A percentile compares a stretch with the other conserved stretches of the same genome.
Conservation (phyloP, 2,329 filamentous ascomycete genomes). For the Leptographium galeiforme region DNA sequence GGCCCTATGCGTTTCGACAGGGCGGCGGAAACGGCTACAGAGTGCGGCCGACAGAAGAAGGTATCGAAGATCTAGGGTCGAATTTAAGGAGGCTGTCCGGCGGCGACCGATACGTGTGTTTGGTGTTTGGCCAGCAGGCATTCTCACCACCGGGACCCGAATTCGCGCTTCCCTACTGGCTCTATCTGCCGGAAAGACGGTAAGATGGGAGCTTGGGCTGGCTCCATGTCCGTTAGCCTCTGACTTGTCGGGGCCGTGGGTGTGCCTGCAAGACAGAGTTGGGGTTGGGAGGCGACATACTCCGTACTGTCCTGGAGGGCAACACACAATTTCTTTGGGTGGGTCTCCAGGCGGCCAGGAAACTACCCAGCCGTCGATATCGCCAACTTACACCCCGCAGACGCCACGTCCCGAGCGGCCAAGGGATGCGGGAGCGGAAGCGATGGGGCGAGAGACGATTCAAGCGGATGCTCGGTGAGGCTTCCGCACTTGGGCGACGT, state of each 20-base stretch:
- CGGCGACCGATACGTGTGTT: slow-evolving; percentile 6
- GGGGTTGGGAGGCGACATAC: slow-evolving; percentile 3
- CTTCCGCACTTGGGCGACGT: background rate
- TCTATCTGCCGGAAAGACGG: slow-evolving; percentile 2
- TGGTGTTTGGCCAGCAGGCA: slow-evolving; percentile 6
- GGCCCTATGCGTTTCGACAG: background rate
- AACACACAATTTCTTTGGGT: slow-evolving; percentile 15
- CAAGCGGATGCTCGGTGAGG: background rate
- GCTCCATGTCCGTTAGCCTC: slow-evolving; percentile 5
- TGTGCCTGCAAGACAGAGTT: slow-evolving; percentile 4
- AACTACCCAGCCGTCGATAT: slow-evolving; percentile 21
- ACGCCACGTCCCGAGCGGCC: background rate
- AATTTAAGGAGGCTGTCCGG: slow-evolving; percentile 6
- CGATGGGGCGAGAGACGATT: background rate
- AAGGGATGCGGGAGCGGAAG: background rate
- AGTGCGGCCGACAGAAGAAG: background rate
- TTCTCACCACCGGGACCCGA: slow-evolving; percentile 3
- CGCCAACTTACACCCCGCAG: slow-evolving; percentile 14
- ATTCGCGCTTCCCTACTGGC: background rate
- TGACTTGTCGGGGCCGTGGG: slow-evolving; percentile 4
- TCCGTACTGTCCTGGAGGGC: slow-evolving; percentile 3
- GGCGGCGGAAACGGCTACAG: background rate
- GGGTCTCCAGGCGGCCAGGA: slow-evolving; percentile 18
- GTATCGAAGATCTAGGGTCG: background rate
- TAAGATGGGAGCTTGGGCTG: slow-evolving; percentile 6